phyloP scores from a whole-genome alignment of 2,329 filamentous ascomycete species.

The Fusarium humuli region DNA sequence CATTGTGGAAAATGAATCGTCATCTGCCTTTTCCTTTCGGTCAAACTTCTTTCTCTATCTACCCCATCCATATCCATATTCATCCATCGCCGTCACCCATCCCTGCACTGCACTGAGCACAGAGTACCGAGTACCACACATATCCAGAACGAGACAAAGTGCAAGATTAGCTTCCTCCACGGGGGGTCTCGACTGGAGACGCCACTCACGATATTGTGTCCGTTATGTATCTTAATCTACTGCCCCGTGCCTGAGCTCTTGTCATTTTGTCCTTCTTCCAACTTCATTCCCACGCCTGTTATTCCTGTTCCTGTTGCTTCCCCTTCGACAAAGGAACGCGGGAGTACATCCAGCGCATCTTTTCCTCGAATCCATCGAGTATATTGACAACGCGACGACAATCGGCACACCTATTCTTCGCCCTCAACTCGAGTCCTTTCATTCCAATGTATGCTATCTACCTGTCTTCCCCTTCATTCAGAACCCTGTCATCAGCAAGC shows the following conservation, averaged over 20 bases:
- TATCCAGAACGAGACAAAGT: constrained; percentile 36
- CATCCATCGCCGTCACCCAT: constrained; percentile 18
- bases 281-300: constrained; percentile 4
- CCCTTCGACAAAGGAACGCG: constrained; percentile 1
- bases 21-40: constrained; percentile 6
- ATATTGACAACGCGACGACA: constrained; percentile 13
- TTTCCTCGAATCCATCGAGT: constrained; percentile 24
- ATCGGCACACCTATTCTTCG: background rate
- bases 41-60: constrained; percentile 11
- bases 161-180: constrained; percentile 32
- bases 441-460: constrained; percentile 2
- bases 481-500: constrained; percentile 14
- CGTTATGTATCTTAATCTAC: background rate
- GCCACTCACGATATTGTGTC: constrained; percentile 36
- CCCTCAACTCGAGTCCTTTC: background rate
- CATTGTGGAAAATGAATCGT: background rate
- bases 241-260: constrained; percentile 9
- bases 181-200: constrained; percentile 11
- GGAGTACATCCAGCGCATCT: constrained; percentile 5
- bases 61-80: constrained; percentile 3
- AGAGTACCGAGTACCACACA: constrained; percentile 31
- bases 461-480: background rate
- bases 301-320: constrained; percentile 7
- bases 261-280: constrained; percentile 21
- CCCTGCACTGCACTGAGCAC: constrained; percentile 24